phyloP scores from a whole-genome alignment of 768 basidiomycete genomes.

The Lactifluus echinatus region DNA sequence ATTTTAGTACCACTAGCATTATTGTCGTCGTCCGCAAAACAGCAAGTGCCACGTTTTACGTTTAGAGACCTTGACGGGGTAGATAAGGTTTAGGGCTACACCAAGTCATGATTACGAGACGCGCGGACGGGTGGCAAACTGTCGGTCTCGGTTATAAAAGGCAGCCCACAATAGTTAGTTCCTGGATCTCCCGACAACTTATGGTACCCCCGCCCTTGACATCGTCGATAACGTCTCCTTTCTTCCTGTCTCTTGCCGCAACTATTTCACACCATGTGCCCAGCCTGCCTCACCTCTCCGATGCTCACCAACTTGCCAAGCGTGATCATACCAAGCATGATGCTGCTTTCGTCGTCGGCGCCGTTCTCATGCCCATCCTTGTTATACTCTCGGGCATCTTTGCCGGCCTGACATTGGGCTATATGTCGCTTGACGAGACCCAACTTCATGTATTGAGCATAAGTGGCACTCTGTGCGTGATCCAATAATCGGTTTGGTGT shows the following conservation, averaged over 20 bases:
- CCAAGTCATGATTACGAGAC: not conserved
- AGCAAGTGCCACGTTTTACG: too few relatives aligned
- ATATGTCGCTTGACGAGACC: slow-evolving; percentile 89
- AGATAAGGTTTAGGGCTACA: too few relatives aligned
- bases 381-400: slow-evolving; percentile 79
- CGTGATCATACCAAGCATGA: slow-evolving; percentile 25
- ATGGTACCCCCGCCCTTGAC: slow-evolving; percentile 17
- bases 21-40: too few relatives aligned
- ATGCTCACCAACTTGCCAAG: slow-evolving; percentile 25
- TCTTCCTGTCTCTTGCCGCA: slow-evolving; percentile 18
- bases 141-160: not conserved
- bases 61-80: too few relatives aligned
- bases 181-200: slow-evolving; percentile 6
- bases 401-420: slow-evolving; percentile 87
- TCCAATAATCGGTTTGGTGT: slow-evolving; percentile 1
- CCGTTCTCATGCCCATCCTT: slow-evolving; percentile 70
- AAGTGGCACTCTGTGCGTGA: slow-evolving; percentile 69
- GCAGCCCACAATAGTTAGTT: not conserved
- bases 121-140: not conserved
- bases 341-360: slow-evolving; percentile 33
- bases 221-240: slow-evolving; percentile 10
- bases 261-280: slow-evolving; percentile 20
- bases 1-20: too few relatives aligned
- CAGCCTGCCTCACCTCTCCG: not conserved
- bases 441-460: slow-evolving; percentile 83